Conservation (phyloP, 179 eudicot species). For the Spinacia oleracea region DNA sequence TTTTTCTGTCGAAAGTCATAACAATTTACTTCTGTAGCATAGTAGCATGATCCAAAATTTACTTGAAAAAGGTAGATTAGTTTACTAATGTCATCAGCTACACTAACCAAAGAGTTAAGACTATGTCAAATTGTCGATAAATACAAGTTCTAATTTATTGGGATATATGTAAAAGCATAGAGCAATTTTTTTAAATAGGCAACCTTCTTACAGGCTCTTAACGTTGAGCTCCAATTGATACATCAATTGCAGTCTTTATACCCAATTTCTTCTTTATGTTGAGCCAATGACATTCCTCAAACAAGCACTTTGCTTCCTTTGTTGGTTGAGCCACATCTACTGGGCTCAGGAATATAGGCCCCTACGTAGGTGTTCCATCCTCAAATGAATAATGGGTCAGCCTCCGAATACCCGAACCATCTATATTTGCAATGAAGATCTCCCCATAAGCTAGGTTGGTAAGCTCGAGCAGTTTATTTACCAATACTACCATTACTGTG, state of each 20-base stretch:
- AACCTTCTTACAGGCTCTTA: too few relatives aligned
- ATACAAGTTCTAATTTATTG: too few relatives aligned
- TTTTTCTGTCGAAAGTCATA: too few relatives aligned
- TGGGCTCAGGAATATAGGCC: slow-evolving; percentile 42
- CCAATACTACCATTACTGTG: too few relatives aligned
- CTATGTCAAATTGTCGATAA: too few relatives aligned
- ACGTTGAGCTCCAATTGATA: slow-evolving; percentile 9
- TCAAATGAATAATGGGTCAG: slow-evolving; percentile 79
- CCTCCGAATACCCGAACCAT: slow-evolving; percentile 60
- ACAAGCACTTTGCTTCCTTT: slow-evolving; percentile 43
- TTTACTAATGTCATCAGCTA: too few relatives aligned
- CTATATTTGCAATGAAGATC: slow-evolving; percentile 56
- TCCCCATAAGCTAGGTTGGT: slow-evolving; percentile 87
- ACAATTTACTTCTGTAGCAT: too few relatives aligned
- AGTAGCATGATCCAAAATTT: too few relatives aligned
- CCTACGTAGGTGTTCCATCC: slow-evolving; percentile 93
- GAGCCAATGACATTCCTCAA: slow-evolving; percentile 74
- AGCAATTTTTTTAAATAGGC: neutral
- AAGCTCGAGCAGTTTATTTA: too few relatives aligned
- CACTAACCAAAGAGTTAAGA: too few relatives aligned
- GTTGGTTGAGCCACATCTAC: slow-evolving; percentile 37
- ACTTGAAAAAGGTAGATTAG: too few relatives aligned
- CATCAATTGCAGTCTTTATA: neutral
- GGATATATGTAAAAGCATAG: neutral
- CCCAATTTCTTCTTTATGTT: slow-evolving; percentile 20